These are phyloP conservation scores for Ganoderma lucidum DNA, from an alignment of 1,284 basidiomycete species.

Conservation along the genomic window DNA sequence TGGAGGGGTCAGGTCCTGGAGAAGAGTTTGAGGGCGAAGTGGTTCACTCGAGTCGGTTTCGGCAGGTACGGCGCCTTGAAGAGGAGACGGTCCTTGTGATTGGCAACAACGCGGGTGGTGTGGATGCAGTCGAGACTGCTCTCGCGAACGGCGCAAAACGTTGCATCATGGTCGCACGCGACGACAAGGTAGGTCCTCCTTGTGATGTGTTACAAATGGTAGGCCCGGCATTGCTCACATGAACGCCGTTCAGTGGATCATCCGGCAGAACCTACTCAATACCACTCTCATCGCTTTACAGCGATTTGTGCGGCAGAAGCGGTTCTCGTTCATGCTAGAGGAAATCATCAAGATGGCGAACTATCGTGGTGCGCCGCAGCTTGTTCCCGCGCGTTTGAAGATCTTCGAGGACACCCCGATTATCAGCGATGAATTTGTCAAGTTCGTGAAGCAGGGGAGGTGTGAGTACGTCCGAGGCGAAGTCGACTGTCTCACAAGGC, in stretches of 20 bases:
- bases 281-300: slow-evolving; percentile 62
- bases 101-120: slow-evolving; percentile 66
- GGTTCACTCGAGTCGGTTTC: slow-evolving; percentile 62
- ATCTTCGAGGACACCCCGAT: slow-evolving; percentile 62
- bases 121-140: slow-evolving; percentile 66
- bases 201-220: not conserved
- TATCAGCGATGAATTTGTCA: slow-evolving; percentile 65
- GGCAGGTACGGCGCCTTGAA: slow-evolving; percentile 42
- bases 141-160: slow-evolving; percentile 54
- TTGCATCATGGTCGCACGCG: slow-evolving; percentile 55
- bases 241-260: slow-evolving; percentile 54
- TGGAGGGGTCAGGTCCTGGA: slow-evolving; percentile 27
- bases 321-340: slow-evolving; percentile 61
- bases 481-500: slow-evolving; percentile 51
- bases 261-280: slow-evolving; percentile 61
- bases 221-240: slow-evolving; percentile 1
- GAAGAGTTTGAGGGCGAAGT: slow-evolving; percentile 51
- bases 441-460: slow-evolving; percentile 56
- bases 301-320: slow-evolving; percentile 66
- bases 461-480: slow-evolving; percentile 66
- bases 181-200: slow-evolving; percentile 41
- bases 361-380: slow-evolving; percentile 59
- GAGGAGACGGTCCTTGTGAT: slow-evolving; percentile 62
- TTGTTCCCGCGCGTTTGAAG: slow-evolving; percentile 50
- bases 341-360: slow-evolving; percentile 56